Evolutionary conservation across 106 monocot genomes (phyloP), one percentile per base, ranked within the genome.

Genomic region (Agapanthus africanus): DNA sequence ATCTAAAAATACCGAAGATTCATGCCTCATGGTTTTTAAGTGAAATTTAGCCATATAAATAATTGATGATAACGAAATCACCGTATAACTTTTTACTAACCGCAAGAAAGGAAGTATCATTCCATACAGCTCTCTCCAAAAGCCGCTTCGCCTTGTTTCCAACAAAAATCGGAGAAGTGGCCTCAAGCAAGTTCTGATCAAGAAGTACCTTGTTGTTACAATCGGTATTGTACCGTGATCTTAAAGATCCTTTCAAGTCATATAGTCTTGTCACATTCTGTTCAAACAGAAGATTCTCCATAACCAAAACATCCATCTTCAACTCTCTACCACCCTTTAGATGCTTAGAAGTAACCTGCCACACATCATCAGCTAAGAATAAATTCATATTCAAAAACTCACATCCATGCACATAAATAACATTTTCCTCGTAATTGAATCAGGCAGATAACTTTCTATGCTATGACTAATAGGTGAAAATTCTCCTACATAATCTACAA

Each of bases 81-180:
- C n/a, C n/a, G n/a, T n/a, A n/a, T n/a, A n/a, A n/a, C 13, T 47
- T 47, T 47, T 19, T 47, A 80, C 99, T 81, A 63, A 93, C 92
- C 42, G 85, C 86, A 10, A 99, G 81, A 73, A 92, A 99, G 73
- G 81, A 57, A 36, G 90, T 99, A 73, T 99, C 99, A 80, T 99
- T 99, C 99, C 99, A 99, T 73, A 99, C 92, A 78, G 93, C 87
- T 81, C 93, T 83, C 80, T 85, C 93, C 42, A 99, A 70, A 49
- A 93, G 67, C 40, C 90, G 68, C 66, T 99, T 99, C 75, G 99
- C 84, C 68, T 93, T 90, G 79, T 99, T 93, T 7, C 87, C 89
- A 15, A 99, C 93, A 77, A 99, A 99, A 77, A 99, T 93, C 4
- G 99, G 99, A 68, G 90, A 85, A 46, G 93, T 93, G 23, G 88